These are phyloP conservation scores for Corymbia maculata DNA, from an alignment of 345 rosid genomes.

Conservation along the genomic window DNA sequence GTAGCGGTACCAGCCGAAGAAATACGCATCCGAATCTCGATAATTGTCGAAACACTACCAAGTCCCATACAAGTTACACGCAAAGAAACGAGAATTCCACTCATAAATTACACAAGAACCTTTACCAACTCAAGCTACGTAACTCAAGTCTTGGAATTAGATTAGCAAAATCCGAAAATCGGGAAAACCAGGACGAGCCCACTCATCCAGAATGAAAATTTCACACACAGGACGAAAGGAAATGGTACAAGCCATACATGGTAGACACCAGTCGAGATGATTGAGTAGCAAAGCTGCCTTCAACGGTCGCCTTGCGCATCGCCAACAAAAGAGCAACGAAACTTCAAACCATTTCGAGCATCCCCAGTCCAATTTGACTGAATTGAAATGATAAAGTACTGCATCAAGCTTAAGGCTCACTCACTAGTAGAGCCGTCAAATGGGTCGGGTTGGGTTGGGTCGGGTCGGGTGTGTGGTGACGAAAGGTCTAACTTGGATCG, in stretches of 20 bases:
- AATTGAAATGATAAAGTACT: not conserved
- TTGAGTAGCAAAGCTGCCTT: constrained; percentile 70
- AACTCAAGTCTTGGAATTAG: not conserved
- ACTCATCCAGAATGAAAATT: not conserved
- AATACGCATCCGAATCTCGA: not conserved
- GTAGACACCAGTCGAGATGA: constrained; percentile 74
- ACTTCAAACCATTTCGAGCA: not conserved
- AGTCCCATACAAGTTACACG: not conserved
- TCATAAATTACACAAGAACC: not conserved
- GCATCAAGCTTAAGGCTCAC: not conserved
- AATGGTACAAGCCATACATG: constrained; percentile 26
- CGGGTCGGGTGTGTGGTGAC: no score
- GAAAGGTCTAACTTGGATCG: no score
- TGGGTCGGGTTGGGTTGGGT: no score
- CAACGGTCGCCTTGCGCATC: constrained; percentile 50
- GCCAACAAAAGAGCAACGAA: not conserved
- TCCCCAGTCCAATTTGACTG: not conserved
- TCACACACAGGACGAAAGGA: not conserved
- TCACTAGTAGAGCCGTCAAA: no score
- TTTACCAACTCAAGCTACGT: not conserved
- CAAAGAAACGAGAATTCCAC: not conserved
- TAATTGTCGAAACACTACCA: not conserved
- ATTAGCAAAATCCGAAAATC: not conserved
- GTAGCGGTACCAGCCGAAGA: not conserved
- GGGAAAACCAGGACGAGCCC: not conserved